These are phyloP conservation scores for Porcisia hertigi DNA, from an alignment of 208 protist genomes.

Conservation along the genomic window DNA sequence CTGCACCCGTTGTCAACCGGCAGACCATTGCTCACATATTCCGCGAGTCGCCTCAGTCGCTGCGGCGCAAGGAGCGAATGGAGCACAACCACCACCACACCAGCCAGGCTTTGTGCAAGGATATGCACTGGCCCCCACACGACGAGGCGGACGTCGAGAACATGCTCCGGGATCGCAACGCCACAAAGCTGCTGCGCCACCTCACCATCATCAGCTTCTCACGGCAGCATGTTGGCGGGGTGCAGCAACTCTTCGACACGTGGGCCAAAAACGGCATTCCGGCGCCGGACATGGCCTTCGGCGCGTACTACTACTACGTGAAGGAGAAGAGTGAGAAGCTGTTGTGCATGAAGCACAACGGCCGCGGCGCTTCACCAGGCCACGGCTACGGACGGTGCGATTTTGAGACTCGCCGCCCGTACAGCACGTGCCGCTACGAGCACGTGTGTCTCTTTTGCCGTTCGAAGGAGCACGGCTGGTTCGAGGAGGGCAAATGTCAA, in stretches of 20 bases:
- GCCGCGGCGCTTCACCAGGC: constrained; percentile 48
- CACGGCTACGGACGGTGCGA: constrained; percentile 69
- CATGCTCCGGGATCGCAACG: constrained; percentile 38
- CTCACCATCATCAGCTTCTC: constrained; percentile 66
- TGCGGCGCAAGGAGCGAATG: constrained; percentile 32
- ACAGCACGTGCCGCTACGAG: constrained; percentile 72
- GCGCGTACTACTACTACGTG: constrained; percentile 78
- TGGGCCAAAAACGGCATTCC: constrained; percentile 67
- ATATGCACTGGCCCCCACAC: constrained; percentile 47
- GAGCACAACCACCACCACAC: constrained; percentile 32
- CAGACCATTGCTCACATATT: constrained; percentile 44
- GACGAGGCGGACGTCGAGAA: constrained; percentile 40
- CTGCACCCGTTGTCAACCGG: constrained; percentile 44
- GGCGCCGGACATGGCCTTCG: constrained; percentile 67
- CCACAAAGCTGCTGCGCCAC: constrained; percentile 64
- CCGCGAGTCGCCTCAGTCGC: constrained; percentile 57
- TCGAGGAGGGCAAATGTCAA: constrained; percentile 69
- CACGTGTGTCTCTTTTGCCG: constrained; percentile 80
- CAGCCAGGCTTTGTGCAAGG: constrained; percentile 24
- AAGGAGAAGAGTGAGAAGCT: constrained; percentile 61
- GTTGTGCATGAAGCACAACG: constrained; percentile 83
- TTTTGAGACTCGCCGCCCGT: constrained; percentile 61
- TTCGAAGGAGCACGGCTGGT: constrained; percentile 73
- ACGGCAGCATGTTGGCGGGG: constrained; percentile 41
- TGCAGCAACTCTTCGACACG: constrained; percentile 63